Evolutionary conservation across 1,284 basidiomycete genomes (phyloP).

Genomic region (Farysia itapuensis): DNA sequence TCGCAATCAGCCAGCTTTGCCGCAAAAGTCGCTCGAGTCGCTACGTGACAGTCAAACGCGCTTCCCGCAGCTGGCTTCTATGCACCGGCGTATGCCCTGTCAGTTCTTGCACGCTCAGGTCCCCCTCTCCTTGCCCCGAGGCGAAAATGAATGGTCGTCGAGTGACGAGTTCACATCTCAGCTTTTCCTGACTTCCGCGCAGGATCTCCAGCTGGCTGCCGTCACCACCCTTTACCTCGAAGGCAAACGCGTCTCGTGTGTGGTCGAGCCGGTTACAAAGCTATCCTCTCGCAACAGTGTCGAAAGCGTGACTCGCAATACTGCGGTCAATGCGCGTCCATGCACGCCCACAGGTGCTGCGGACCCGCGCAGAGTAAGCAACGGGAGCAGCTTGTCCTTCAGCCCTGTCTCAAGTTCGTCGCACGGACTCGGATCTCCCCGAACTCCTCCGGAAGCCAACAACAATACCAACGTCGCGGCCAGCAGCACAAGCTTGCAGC

Average conservation of each 20-base stretch:
- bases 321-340: slow-evolving; percentile 1
- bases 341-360: slow-evolving; percentile 4
- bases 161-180: slow-evolving; percentile 56
- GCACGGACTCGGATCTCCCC: slow-evolving; percentile 27
- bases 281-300: slow-evolving; percentile 42
- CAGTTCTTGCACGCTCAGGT: slow-evolving; percentile 61
- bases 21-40: slow-evolving; percentile 43
- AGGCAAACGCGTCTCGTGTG: slow-evolving; percentile 55
- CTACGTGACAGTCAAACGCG: slow-evolving; percentile 46
- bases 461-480: slow-evolving; percentile 12
- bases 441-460: slow-evolving; percentile 31
- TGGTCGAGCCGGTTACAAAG: slow-evolving; percentile 54
- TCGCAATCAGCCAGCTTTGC: slow-evolving; percentile 40
- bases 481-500: slow-evolving; percentile 30
- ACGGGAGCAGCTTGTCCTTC: slow-evolving; percentile 18
- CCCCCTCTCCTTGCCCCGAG: slow-evolving; percentile 57
- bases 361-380: slow-evolving; percentile 25
- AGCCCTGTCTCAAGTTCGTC: slow-evolving; percentile 29
- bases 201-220: slow-evolving; percentile 45
- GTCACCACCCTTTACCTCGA: slow-evolving; percentile 61
- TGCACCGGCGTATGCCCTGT: slow-evolving; percentile 59
- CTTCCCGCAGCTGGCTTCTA: slow-evolving; percentile 57
- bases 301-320: slow-evolving; percentile 9
- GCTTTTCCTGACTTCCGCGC: slow-evolving; percentile 51
- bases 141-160: slow-evolving; percentile 43